Percentiles rank a stretch among this genome's conserved stretches.
Evolutionary conservation across 768 basidiomycete species (phyloP).

Genomic region (Suillus ampliporus): DNA sequence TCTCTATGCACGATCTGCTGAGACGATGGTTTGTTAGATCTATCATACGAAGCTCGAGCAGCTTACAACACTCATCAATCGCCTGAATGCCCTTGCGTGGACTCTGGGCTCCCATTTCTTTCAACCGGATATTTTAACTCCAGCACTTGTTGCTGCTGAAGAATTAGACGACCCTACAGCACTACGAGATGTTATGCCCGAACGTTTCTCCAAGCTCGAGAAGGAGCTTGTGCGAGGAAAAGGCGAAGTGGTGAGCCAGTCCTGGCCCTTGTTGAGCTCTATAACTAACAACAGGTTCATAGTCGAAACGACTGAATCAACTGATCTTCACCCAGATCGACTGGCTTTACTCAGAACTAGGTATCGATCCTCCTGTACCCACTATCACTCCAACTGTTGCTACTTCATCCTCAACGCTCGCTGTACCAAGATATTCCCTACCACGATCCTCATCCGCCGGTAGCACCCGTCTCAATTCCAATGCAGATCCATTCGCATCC

Average conservation of each 20-base stretch:
- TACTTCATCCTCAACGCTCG: conserved; percentile 46
- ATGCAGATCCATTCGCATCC: conserved; percentile 34
- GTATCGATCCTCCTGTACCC: conserved; percentile 63
- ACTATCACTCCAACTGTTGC: conserved; percentile 47
- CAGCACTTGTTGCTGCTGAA: conserved; percentile 49
- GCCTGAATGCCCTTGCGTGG: conserved; percentile 58
- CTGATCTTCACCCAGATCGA: conserved; percentile 80
- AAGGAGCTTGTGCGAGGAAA: conserved; percentile 85
- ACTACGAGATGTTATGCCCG: conserved; percentile 76
- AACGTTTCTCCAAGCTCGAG: conserved; percentile 80
- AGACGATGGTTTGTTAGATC: conserved; percentile 42
- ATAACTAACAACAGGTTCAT: conserved; percentile 10
- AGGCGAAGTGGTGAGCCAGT: conserved; percentile 74
- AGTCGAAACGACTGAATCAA: conserved; percentile 72
- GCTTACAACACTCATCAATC: conserved; percentile 69
- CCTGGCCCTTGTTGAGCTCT: conserved; percentile 7
- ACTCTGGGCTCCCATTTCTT: conserved; percentile 66
- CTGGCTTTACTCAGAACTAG: conserved; percentile 84
- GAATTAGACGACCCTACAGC: conserved; percentile 41
- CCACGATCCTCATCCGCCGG: conserved; percentile 53
- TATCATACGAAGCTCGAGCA: conserved; percentile 84
- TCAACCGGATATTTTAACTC: conserved; percentile 57
- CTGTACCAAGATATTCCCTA: conserved; percentile 41
- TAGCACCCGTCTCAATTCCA: conserved; percentile 19
- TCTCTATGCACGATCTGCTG: conserved; percentile 3